A percentile compares a stretch with the other conserved stretches of the same genome.
phyloP scores from a whole-genome alignment of 2,329 filamentous ascomycete genomes.

The Emmonsiellopsis sp. region DNA sequence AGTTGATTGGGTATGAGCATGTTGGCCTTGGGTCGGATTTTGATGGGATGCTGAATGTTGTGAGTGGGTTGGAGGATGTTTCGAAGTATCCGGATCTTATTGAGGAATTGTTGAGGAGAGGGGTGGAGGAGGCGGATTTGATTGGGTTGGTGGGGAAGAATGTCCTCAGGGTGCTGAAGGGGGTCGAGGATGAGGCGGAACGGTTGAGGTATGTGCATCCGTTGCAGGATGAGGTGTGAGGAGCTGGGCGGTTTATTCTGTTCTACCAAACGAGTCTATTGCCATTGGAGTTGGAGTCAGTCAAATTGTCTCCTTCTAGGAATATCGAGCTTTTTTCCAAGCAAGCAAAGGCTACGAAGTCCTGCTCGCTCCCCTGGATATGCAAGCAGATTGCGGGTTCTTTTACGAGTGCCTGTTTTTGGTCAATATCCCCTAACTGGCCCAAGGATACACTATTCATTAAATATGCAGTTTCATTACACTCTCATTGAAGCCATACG shows the following conservation, averaged over 20 bases:
- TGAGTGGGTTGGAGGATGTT: constrained; percentile 73
- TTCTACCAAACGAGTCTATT: background rate
- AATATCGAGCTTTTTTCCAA: too few species aligned
- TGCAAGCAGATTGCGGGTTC: too few species aligned
- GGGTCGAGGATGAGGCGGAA: constrained; percentile 50
- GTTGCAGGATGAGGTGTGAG: constrained; percentile 1
- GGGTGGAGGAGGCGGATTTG: constrained; percentile 64
- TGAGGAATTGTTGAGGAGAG: constrained; percentile 61
- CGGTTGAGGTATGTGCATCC: background rate
- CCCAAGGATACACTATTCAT: too few species aligned
- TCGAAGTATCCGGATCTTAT: constrained; percentile 72
- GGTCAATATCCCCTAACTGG: too few species aligned
- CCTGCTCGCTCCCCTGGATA: too few species aligned
- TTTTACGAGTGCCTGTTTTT: too few species aligned
- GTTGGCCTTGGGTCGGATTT: constrained; percentile 87
- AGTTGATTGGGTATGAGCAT: constrained; percentile 74
- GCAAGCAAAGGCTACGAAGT: too few species aligned
- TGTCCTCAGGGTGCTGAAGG: constrained; percentile 71
- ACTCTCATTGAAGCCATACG: too few species aligned
- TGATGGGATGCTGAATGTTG: constrained; percentile 55
- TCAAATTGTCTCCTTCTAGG: background rate
- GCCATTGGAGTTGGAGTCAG: background rate
- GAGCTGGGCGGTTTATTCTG: background rate
- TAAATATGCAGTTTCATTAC: too few species aligned
- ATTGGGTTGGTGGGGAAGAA: constrained; percentile 72